Conservation (phyloP, 352 stramenopile genomes). For the Phytophthora constricta region DNA sequence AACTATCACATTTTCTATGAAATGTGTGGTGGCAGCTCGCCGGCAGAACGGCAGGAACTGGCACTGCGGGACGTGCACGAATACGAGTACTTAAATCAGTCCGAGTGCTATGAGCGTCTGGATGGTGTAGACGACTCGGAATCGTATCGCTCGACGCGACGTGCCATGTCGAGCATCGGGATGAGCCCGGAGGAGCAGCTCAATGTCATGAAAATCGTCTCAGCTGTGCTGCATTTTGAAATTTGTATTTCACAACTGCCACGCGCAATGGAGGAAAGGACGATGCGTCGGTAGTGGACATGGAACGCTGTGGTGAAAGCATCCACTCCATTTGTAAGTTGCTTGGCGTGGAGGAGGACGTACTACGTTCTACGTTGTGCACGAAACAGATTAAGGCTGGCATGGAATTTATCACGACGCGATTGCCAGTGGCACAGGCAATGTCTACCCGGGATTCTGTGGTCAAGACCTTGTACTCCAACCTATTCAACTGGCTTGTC, state of each 20-base stretch:
- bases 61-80: slow-evolving; percentile 50
- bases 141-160: slow-evolving; percentile 75
- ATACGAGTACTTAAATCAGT: slow-evolving; percentile 90
- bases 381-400: slow-evolving; percentile 85
- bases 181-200: slow-evolving; percentile 80
- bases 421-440: slow-evolving; percentile 69
- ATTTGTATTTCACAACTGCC: slow-evolving; percentile 78
- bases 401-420: slow-evolving; percentile 78
- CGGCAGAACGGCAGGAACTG: slow-evolving; percentile 57
- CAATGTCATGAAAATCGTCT: slow-evolving; percentile 84
- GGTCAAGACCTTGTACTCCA: slow-evolving; percentile 89
- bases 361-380: slow-evolving; percentile 68
- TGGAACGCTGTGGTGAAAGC: slow-evolving; percentile 51
- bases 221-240: slow-evolving; percentile 87
- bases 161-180: slow-evolving; percentile 87
- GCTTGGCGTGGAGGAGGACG: slow-evolving; percentile 67
- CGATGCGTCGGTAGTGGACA: slow-evolving; percentile 67
- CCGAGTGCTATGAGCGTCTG: slow-evolving; percentile 70
- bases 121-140: slow-evolving; percentile 82
- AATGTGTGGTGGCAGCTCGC: slow-evolving; percentile 82
- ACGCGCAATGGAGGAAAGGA: slow-evolving; percentile 58
- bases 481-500: slow-evolving; percentile 95
- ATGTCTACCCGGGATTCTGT: slow-evolving; percentile 83
- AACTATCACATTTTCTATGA: slow-evolving; percentile 99
- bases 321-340: slow-evolving; percentile 85